phyloP scores from a whole-genome alignment of 208 protist genomes.

The Angomonas ambiguus region DNA sequence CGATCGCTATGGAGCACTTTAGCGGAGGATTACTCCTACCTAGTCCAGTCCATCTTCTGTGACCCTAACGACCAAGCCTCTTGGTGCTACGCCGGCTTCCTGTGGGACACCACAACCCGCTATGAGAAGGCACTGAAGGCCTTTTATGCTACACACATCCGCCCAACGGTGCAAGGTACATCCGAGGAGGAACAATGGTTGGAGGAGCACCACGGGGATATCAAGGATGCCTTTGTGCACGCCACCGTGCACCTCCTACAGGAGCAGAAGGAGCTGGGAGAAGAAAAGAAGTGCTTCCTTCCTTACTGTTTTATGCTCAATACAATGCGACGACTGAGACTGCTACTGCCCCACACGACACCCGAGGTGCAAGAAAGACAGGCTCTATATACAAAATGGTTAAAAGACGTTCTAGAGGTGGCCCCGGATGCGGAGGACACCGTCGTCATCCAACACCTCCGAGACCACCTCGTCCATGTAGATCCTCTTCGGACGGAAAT shows the following conservation, averaged over 20 bases:
- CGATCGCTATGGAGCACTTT: not conserved
- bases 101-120: conserved; percentile 19
- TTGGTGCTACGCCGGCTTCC: conserved; percentile 81
- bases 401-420: not conserved
- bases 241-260: conserved; percentile 42
- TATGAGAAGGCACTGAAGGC: conserved; percentile 8
- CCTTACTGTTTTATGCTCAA: conserved; percentile 53
- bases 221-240: conserved; percentile 30
- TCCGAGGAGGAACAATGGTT: not conserved
- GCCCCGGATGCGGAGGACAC: not conserved
- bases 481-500: conserved; percentile 6
- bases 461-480: conserved; percentile 17
- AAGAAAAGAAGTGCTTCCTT: conserved; percentile 42
- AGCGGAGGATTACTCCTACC: conserved; percentile 44
- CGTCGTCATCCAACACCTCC: conserved; percentile 12
- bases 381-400: conserved; percentile 2
- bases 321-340: conserved; percentile 19
- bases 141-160: not conserved
- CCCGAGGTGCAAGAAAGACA: too few species aligned
- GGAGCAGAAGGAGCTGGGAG: conserved; percentile 36
- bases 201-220: conserved; percentile 1
- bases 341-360: too few species aligned
- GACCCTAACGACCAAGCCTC: conserved; percentile 85
- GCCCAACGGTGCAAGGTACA: not conserved
- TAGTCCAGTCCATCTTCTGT: conserved; percentile 79